A percentile compares a stretch with the other conserved stretches of the same genome.
These are phyloP conservation scores for Cladosporium oxysporum DNA, from an alignment of 2,329 filamentous ascomycete genomes.

Conservation along the genomic window DNA sequence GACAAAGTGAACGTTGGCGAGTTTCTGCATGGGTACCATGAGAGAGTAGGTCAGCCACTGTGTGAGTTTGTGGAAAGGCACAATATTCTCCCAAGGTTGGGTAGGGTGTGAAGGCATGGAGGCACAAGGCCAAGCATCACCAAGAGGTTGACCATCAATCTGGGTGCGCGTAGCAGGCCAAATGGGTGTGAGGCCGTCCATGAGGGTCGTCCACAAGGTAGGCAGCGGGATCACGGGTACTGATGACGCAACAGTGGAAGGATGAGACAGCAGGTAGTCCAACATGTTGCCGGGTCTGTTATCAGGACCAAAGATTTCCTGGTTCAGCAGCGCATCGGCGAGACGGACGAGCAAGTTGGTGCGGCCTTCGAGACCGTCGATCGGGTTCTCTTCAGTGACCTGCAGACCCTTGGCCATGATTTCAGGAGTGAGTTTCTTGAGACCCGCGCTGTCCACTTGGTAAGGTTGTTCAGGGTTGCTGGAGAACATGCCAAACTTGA, in stretches of 20 bases:
- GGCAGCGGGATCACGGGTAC: constrained; percentile 84
- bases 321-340: constrained; percentile 73
- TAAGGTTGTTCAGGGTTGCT: constrained; percentile 77
- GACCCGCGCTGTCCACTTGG: constrained; percentile 83
- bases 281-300: constrained; percentile 92
- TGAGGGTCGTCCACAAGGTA: constrained; percentile 86
- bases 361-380: constrained; percentile 83
- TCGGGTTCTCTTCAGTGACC: constrained; percentile 74
- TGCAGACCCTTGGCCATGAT: constrained; percentile 80
- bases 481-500: constrained; percentile 87
- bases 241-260: constrained; percentile 83
- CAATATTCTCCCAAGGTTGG: constrained; percentile 74
- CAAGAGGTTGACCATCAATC: constrained; percentile 82
- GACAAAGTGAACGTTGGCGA: constrained; percentile 78
- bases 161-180: constrained; percentile 87
- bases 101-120: constrained; percentile 75
- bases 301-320: constrained; percentile 80
- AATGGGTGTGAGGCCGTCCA: constrained; percentile 81
- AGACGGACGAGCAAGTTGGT: constrained; percentile 76
- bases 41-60: constrained; percentile 95
- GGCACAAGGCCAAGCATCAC: constrained; percentile 91
- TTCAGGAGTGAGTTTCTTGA: constrained; percentile 73
- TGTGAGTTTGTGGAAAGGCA: constrained; percentile 91
- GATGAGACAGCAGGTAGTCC: constrained; percentile 90
- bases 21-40: constrained; percentile 83